Base-by-base conservation (phyloP, 148 eudicot species). In the Rhododendron ferrugineum region DNA sequence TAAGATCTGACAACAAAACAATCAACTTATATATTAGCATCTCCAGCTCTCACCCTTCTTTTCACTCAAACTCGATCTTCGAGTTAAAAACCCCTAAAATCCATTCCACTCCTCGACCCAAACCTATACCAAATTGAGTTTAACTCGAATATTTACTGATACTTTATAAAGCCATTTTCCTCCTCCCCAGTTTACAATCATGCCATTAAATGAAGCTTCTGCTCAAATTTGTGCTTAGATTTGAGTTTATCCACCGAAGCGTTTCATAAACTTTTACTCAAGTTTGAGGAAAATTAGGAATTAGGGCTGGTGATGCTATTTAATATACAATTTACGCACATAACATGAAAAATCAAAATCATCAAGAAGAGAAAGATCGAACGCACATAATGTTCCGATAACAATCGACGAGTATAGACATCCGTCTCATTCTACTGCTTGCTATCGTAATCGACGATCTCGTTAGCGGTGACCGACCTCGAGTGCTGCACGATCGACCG, bases 401-500 rank as follows among this genome's bases (percentile, higher is more conserved):
- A 32, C 4, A 0, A 47, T 28, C 36, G 70, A 34, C 5, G 16
- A 3, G 15, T 23, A 18, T 16, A 34, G 34, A 32, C 26, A 49
- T 54, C 52, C 32, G 16, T 15, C 23, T 56, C 58, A 0, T 10
- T 44, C 82, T 56, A 87, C 42, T 49, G 34, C 77, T 86, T 86
- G 78, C 83, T 82, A 82, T 92, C 94, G 84, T 92, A 92, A 85
- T 93, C 95, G 52, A 93, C 91, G 83, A 92, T 80, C 81, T 96
- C 98, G 32, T 88, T 62, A 73, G 90, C 98, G n/a, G 95, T 93
- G 66, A 96, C 95, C 18, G 98, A 94, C 16, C 90, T 85, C 2
- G 98, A 96, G 75, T 89, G 92, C 89, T 96, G 98, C 81, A 96
- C 96, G 81, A 94, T 93, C 14, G 98, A 93, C 50, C 98, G 80